These are phyloP conservation scores for Podila clonocystis DNA, from an alignment of 192 early-diverging fungal species.

Conservation along the genomic window DNA sequence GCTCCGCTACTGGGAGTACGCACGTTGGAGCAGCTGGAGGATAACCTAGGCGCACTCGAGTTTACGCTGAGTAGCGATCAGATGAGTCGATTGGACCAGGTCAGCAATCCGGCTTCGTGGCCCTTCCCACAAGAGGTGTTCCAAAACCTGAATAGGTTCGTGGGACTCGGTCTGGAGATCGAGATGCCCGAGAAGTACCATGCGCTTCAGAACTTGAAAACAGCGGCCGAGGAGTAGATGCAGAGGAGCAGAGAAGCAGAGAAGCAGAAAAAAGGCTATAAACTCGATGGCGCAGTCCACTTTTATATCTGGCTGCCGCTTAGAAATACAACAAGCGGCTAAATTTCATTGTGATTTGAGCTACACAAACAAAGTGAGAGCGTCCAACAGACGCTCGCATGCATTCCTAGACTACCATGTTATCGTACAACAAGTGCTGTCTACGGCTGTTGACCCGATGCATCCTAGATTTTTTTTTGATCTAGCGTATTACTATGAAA, in stretches of 20 bases:
- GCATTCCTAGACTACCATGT: too few relatives aligned
- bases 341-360: too few relatives aligned
- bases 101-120: slow-evolving; percentile 39
- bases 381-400: too few relatives aligned
- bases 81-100: slow-evolving; percentile 40
- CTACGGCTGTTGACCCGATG: too few relatives aligned
- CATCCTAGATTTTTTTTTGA: too few relatives aligned
- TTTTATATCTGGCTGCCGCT: too few relatives aligned
- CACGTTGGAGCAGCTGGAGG: slow-evolving; percentile 44
- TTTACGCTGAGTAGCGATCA: slow-evolving; percentile 45
- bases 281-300: slow-evolving; percentile 19
- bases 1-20: slow-evolving; percentile 45
- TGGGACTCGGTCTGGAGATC: slow-evolving; percentile 14
- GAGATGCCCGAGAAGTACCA: slow-evolving; percentile 29
- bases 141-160: slow-evolving; percentile 4
- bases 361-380: too few relatives aligned
- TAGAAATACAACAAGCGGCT: too few relatives aligned
- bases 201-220: slow-evolving; percentile 8
- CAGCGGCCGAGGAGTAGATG: slow-evolving; percentile 13
- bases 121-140: slow-evolving; percentile 36
- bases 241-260: slow-evolving; percentile 15
- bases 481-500: too few relatives aligned
- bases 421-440: too few relatives aligned
- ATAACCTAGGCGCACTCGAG: slow-evolving; percentile 46
- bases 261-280: slow-evolving; percentile 9